phyloP scores from a whole-genome alignment of 495 filamentous ascomycete genomes.

The Aspergillus leporis region DNA sequence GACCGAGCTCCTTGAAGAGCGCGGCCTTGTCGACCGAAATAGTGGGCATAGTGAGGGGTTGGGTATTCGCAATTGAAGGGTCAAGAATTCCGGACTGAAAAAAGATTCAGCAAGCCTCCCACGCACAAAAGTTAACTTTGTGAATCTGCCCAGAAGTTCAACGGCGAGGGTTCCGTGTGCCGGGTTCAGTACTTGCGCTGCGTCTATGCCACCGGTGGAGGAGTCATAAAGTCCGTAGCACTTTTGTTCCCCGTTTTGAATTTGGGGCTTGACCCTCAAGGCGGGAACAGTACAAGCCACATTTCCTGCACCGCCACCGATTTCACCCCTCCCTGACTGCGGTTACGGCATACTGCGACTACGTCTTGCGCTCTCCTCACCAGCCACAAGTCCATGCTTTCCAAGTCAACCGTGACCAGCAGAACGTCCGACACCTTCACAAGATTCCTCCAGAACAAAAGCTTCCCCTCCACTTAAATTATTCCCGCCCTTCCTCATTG shows the following conservation, averaged over 20 bases:
- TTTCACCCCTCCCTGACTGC: constrained; percentile 16
- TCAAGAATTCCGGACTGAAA: constrained; percentile 1
- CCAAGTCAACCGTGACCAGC: constrained; percentile 10
- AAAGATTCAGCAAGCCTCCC: constrained; percentile 10
- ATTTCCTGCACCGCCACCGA: constrained; percentile 25
- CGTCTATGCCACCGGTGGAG: constrained; percentile 1
- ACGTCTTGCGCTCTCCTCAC: constrained; percentile 13
- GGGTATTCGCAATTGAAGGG: constrained; percentile 22
- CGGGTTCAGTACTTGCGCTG: background rate
- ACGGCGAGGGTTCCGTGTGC: background rate
- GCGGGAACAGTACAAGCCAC: constrained; percentile 16
- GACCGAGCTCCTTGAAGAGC: constrained; percentile 88
- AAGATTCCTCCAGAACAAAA: constrained; percentile 19
- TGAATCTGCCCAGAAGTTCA: background rate
- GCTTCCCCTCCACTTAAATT: constrained; percentile 28
- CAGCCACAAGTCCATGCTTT: constrained; percentile 25
- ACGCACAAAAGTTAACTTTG: background rate
- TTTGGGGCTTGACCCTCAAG: constrained; percentile 26
- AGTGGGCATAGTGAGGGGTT: constrained; percentile 66
- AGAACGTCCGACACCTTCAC: constrained; percentile 21
- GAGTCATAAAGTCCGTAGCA: constrained; percentile 20
- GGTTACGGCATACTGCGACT: background rate
- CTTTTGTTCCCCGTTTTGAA: constrained; percentile 12
- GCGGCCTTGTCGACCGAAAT: constrained; percentile 93
- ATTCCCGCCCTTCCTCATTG: constrained; percentile 18